phyloP scores from a whole-genome alignment of 1,284 basidiomycete species.

The Puccinia coronata region DNA sequence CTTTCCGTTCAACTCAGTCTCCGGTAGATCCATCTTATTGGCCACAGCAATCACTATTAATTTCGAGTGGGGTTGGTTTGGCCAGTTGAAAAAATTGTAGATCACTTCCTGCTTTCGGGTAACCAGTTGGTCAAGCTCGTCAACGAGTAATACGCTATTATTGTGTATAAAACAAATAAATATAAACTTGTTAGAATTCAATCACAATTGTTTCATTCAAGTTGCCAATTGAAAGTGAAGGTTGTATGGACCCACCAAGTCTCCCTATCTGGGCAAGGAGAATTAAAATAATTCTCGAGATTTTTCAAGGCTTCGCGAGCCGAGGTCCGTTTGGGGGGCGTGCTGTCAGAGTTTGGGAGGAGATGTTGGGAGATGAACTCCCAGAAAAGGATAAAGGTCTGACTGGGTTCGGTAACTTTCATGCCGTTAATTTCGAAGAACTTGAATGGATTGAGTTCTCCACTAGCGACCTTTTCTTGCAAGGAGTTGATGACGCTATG shows the following conservation, averaged over 20 bases:
- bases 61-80: conserved; percentile 78
- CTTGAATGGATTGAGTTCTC: conserved; percentile 90
- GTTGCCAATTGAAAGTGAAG: neutral
- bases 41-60: conserved; percentile 95
- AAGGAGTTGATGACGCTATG: conserved; percentile 85
- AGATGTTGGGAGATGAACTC: conserved; percentile 66
- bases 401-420: conserved; percentile 80
- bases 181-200: neutral
- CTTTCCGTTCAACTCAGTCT: conserved; percentile 85
- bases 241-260: conserved; percentile 53
- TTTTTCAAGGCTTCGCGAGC: conserved; percentile 53
- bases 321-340: conserved; percentile 42
- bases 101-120: conserved; percentile 96
- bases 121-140: conserved; percentile 94
- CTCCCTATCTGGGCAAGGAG: conserved; percentile 54
- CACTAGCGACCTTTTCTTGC: conserved; percentile 73
- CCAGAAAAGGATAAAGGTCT: conserved; percentile 86
- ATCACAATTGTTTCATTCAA: neutral
- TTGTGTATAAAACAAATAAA: neutral
- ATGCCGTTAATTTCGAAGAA: conserved; percentile 99
- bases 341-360: neutral
- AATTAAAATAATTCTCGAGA: conserved; percentile 55
- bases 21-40: conserved; percentile 97
- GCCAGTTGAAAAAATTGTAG: conserved; percentile 99
- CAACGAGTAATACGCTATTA: conserved; percentile 88